Base-by-base conservation (phyloP, 2,329 filamentous ascomycete genomes). In the Fusarium sp. region DNA sequence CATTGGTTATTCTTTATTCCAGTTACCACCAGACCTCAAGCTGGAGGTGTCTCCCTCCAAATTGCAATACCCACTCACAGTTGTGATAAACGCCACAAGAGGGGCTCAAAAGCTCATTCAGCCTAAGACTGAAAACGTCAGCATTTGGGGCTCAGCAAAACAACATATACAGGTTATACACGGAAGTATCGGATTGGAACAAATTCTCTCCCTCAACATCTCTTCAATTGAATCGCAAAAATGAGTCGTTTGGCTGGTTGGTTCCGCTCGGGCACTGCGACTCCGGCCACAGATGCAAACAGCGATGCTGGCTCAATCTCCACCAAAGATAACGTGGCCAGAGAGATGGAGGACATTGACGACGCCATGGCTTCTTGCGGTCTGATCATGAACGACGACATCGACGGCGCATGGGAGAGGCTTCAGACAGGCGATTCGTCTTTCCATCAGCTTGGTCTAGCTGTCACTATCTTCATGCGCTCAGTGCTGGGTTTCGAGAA, bases 401-500 rank as follows among this genome's bases (percentile, higher is more conserved):
- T 98, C 63, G 92, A 93, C 36, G 89, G 88, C 38, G 96, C 96
- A 8, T 92, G 97, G 80, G 84, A 84, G 63, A 88, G 89, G 41
- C 84, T 97, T 36, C 86, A 86, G 51, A 86, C 90, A 70, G 90
- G 92, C 44, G 86, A 87, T 71, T 97, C 94, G 8, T 88, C 92
- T n/a, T 98, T 97, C 76, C 96, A 99, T 80, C 83, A 91, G 82
- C 85, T 98, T 34, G 94, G 94, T 31, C 85, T 90, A 70, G 91
- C 93, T 53, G 89, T 97, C 34, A 89, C 94, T 20, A 89, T 88
- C 44, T 98, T 98, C 77, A 90, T 98, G 79, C 86, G 90, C 72
- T 94, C 94, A 18, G 91, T 96, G 4, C 82, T 98, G 2, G 94
- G 94, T 3, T 96, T 97, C 74, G 96, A 98, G 80, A 94, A 97